Conservation (phyloP, 2,329 filamentous ascomycete genomes). For the Neofusicoccum ribis region DNA sequence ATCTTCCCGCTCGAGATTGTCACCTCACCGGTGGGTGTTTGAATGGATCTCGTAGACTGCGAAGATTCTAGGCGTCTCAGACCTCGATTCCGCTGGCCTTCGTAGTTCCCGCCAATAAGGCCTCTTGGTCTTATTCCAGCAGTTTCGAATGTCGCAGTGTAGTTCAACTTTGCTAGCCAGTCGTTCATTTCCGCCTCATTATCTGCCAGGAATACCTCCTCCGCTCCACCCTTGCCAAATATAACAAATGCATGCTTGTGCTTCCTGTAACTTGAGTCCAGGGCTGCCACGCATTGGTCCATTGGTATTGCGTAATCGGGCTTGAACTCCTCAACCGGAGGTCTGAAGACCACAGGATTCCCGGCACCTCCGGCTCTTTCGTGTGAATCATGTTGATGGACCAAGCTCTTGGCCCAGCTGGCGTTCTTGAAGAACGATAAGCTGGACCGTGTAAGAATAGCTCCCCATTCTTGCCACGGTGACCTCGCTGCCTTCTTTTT, state of each 20-base stretch:
- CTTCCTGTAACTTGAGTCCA: conserved; percentile 85
- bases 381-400: conserved; percentile 83
- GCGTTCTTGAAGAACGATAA: conserved; percentile 96
- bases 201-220: conserved; percentile 89
- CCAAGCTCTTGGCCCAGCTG: conserved; percentile 85
- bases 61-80: conserved; percentile 68
- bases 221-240: conserved; percentile 74
- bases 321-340: conserved; percentile 87
- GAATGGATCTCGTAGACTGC: conserved; percentile 58
- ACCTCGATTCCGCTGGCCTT: conserved; percentile 73
- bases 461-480: conserved; percentile 99
- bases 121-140: conserved; percentile 89
- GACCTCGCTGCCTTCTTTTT: conserved; percentile 94
- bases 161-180: conserved; percentile 94
- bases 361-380: conserved; percentile 74
- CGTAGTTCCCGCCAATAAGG: conserved; percentile 79
- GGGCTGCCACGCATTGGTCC: conserved; percentile 83
- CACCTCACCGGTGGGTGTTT: conserved; percentile 72
- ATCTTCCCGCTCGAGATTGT: conserved; percentile 72
- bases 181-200: conserved; percentile 92
- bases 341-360: conserved; percentile 83
- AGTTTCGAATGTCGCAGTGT: conserved; percentile 89
- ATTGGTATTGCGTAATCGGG: conserved; percentile 92
- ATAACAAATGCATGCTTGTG: conserved; percentile 96
- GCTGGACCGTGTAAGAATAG: conserved; percentile 92